Conservation (phyloP, 2,329 filamentous ascomycete species). For the Cladophialophora yegresii region DNA sequence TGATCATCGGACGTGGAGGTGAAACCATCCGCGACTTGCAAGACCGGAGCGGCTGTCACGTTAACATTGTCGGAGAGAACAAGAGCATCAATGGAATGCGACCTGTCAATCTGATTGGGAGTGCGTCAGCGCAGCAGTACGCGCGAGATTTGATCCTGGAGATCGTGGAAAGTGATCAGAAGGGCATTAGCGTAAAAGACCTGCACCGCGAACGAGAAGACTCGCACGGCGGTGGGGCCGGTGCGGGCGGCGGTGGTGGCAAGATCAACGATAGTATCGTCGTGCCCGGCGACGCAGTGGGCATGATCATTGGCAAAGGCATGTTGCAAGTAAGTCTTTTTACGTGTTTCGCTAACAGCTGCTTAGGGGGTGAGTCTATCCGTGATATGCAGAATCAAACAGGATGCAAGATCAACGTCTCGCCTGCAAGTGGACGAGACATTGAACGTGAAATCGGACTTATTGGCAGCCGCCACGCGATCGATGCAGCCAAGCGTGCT, state of each 20-base stretch:
- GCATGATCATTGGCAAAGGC: conserved; percentile 94
- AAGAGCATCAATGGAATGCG: conserved; percentile 89
- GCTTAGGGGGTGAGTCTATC: conserved; percentile 77
- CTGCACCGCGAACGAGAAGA: conserved; percentile 47
- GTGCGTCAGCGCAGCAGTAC: conserved; percentile 69
- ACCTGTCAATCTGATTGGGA: conserved; percentile 86
- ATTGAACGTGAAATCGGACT: conserved; percentile 83
- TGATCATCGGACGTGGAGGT: conserved; percentile 91
- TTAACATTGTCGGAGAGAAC: conserved; percentile 91
- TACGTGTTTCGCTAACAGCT: conserved; percentile 26
- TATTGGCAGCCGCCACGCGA: conserved; percentile 74
- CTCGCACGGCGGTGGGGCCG: conserved; percentile 22
- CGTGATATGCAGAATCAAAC: conserved; percentile 87
- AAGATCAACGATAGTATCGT: conserved; percentile 81
- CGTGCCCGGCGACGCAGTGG: conserved; percentile 86
- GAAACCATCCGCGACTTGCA: conserved; percentile 92
- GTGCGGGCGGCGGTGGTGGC: conserved; percentile 22
- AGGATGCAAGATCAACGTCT: conserved; percentile 93
- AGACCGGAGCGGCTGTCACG: conserved; percentile 88
- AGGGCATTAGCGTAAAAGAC: conserved; percentile 40
- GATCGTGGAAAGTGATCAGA: conserved; percentile 82
- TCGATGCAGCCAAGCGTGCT: conserved; percentile 75
- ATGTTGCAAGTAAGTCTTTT: conserved; percentile 4
- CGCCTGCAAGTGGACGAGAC: conserved; percentile 75
- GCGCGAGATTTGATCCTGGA: conserved; percentile 90